These are phyloP conservation scores for Biscutella laevigata DNA, from an alignment of 441 rosid species.

Conservation along the genomic window DNA sequence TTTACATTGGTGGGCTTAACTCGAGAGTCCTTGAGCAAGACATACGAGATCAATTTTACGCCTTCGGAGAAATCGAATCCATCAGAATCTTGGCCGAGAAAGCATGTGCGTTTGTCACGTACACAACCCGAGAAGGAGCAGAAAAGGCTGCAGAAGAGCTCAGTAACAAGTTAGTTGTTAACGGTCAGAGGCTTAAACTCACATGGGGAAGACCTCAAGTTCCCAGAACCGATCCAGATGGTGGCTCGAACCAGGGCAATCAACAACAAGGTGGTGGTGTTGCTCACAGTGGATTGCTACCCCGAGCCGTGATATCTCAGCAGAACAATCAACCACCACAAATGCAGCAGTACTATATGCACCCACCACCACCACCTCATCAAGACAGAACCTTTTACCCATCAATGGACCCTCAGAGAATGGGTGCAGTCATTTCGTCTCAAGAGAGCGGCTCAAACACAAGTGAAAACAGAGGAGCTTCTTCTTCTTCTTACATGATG, in stretches of 20 bases:
- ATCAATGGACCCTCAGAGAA: constrained; percentile 97
- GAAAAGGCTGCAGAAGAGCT: constrained; percentile 95
- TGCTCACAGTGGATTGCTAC: constrained; percentile 73
- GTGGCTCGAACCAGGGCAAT: too few species aligned
- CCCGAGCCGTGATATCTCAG: constrained; percentile 79
- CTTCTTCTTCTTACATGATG: constrained; percentile 42
- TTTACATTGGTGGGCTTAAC: constrained; percentile 89
- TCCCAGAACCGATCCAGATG: constrained; percentile 67
- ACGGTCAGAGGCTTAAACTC: constrained; percentile 75
- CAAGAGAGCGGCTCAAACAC: constrained; percentile 46
- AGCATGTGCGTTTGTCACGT: constrained; percentile 87
- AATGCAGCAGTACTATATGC: constrained; percentile 59
- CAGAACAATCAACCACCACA: constrained; percentile 75
- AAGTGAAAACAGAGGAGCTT: constrained; percentile 44
- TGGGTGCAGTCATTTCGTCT: constrained; percentile 81
- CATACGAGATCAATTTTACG: constrained; percentile 75
- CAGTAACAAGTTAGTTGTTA: constrained; percentile 69
- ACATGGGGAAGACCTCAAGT: constrained; percentile 95
- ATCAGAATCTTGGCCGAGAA: constrained; percentile 79
- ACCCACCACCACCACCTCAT: constrained; percentile 56
- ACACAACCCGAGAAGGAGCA: constrained; percentile 90
- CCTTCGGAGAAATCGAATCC: constrained; percentile 88
- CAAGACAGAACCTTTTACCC: constrained; percentile 71
- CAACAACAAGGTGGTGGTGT: constrained; percentile 65
- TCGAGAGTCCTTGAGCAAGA: constrained; percentile 79